Evolutionary conservation across 2,329 filamentous ascomycete genomes (phyloP).

Genomic region (Neonectria magnoliae): DNA sequence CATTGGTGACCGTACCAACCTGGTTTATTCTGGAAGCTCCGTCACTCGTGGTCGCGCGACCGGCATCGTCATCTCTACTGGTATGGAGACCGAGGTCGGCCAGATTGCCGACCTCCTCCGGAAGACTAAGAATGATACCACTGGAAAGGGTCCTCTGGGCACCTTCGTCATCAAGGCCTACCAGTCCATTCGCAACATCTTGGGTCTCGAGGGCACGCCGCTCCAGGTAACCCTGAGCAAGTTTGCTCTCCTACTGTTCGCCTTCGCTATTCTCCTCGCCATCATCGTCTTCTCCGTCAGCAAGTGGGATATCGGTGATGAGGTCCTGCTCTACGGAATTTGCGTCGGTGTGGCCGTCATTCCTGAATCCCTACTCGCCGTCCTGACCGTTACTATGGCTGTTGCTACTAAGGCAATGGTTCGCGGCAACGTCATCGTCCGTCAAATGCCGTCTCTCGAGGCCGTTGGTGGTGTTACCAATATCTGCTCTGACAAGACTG

Average conservation of each 20-base stretch:
- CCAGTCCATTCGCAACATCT: conserved; percentile 60
- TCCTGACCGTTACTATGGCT: conserved; percentile 77
- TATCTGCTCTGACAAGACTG: conserved; percentile 77
- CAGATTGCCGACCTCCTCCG: conserved; percentile 78
- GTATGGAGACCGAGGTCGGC: conserved; percentile 79
- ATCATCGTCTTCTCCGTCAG: conserved; percentile 71
- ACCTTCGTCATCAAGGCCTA: conserved; percentile 55
- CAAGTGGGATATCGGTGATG: conserved; percentile 62
- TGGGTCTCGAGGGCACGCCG: conserved; percentile 80
- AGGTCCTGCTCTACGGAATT: conserved; percentile 70
- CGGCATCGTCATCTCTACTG: conserved; percentile 75
- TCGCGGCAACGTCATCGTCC: conserved; percentile 71
- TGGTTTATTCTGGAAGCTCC: conserved; percentile 77
- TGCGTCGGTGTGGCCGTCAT: conserved; percentile 72
- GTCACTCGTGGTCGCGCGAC: conserved; percentile 75
- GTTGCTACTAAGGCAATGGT: conserved; percentile 73
- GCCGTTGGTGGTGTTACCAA: conserved; percentile 76
- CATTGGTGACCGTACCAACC: conserved; percentile 75
- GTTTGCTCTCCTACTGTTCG: conserved; percentile 83
- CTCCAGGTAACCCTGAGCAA: conserved; percentile 87
- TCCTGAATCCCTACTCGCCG: conserved; percentile 73
- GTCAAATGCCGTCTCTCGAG: conserved; percentile 72
- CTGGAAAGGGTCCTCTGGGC: conserved; percentile 54
- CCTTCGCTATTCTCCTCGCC: conserved; percentile 70
- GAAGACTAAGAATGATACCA: conserved; percentile 59